These are phyloP conservation scores for Oldenlandia corymbosa DNA, from an alignment of 257 asterid species.

Conservation along the genomic window DNA sequence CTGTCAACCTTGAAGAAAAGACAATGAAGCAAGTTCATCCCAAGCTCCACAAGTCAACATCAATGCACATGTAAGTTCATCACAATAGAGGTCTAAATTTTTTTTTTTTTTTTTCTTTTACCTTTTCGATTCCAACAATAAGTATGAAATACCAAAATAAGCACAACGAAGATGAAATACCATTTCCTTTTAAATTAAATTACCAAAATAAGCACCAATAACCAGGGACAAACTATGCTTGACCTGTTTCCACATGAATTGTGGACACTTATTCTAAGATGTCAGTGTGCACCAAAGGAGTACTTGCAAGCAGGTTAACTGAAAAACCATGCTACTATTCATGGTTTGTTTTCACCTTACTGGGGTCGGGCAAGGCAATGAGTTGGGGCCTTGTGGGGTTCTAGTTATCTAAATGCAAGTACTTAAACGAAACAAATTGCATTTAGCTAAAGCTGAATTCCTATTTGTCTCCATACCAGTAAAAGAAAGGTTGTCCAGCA, in stretches of 20 bases:
- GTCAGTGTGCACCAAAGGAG: not conserved
- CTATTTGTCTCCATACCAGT: conserved; percentile 57
- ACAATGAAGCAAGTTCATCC: not conserved
- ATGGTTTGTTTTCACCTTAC: not conserved
- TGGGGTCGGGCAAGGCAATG: not conserved
- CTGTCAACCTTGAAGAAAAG: not conserved
- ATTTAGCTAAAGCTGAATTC: not conserved
- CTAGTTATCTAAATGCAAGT: not conserved
- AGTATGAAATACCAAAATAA: too few relatives aligned
- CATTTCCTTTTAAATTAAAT: too few relatives aligned
- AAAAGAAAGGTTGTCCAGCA: conserved; percentile 90
- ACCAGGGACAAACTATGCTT: not conserved
- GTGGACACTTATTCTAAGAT: not conserved
- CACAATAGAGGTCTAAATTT: not conserved
- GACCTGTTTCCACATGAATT: not conserved
- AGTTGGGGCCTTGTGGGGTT: too few relatives aligned
- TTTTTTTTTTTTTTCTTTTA: too few relatives aligned
- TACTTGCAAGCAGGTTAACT: not conserved
- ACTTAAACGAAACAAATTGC: too few relatives aligned
- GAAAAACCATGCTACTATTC: not conserved
- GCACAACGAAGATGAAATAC: too few relatives aligned
- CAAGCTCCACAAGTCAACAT: not conserved
- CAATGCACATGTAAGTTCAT: not conserved
- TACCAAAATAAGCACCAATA: not conserved
- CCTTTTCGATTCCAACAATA: not conserved